Conservation (phyloP, 306 rosid genomes). For the Chamaecrista fasciculata region DNA sequence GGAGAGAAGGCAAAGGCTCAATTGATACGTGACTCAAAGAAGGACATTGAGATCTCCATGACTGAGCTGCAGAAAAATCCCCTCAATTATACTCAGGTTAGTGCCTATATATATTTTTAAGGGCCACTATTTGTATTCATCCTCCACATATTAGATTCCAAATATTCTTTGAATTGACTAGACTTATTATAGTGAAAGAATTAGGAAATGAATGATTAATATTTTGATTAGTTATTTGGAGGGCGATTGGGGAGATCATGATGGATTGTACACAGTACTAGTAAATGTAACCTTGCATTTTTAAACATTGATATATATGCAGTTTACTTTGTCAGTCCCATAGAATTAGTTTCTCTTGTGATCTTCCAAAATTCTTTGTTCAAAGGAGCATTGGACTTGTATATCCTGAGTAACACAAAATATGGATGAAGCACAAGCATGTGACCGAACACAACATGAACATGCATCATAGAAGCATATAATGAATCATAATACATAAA, state of each 20-base stretch:
- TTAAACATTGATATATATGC: neutral
- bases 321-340: neutral
- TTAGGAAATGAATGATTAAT: neutral
- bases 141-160: neutral
- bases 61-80: slow-evolving; percentile 94
- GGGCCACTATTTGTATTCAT: neutral
- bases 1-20: slow-evolving; percentile 98
- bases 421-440: neutral
- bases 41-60: slow-evolving; percentile 52
- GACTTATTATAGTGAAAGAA: neutral
- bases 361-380: neutral
- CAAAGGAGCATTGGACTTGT: neutral
- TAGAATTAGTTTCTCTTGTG: slow-evolving; percentile 2
- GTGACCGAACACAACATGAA: too few relatives aligned
- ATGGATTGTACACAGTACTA: neutral
- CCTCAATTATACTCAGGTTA: slow-evolving; percentile 81
- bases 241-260: slow-evolving; percentile 1
- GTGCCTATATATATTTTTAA: slow-evolving; percentile 9
- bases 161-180: neutral
- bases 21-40: slow-evolving; percentile 82
- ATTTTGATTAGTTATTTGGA: neutral
- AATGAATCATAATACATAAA: too few relatives aligned
- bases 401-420: slow-evolving; percentile 12
- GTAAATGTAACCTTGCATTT: neutral
- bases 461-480: too few relatives aligned